Evolutionary conservation across 768 basidiomycete genomes (phyloP).

Genomic region (Termitomyces sp.): DNA sequence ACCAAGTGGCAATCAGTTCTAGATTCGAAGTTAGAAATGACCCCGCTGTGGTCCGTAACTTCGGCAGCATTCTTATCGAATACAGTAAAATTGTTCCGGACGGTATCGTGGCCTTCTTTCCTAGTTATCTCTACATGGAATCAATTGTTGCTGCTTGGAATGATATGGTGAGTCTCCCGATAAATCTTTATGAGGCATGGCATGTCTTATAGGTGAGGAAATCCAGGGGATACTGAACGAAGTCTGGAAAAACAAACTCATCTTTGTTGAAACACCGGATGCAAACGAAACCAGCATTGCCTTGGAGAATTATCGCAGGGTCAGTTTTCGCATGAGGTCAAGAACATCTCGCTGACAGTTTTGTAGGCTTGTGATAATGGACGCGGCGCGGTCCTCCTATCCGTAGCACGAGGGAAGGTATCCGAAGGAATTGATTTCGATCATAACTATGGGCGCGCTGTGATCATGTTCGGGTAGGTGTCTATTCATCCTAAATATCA

Average conservation of each 20-base stretch:
- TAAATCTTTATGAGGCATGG: background rate
- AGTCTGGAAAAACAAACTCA: constrained; percentile 99
- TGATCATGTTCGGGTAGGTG: constrained; percentile 96
- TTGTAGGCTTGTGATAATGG: constrained; percentile 96
- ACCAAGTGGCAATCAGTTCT: constrained; percentile 98
- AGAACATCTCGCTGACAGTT: constrained; percentile 1
- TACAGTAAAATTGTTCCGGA: constrained; percentile 98
- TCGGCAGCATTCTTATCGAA: constrained; percentile 96
- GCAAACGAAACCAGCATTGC: constrained; percentile 99
- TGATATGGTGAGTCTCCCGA: constrained; percentile 78
- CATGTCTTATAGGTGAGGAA: background rate
- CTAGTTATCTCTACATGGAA: constrained; percentile 99
- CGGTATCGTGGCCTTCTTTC: constrained; percentile 98
- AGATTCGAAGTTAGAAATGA: constrained; percentile 99
- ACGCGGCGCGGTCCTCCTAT: constrained; percentile 91
- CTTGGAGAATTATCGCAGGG: constrained; percentile 93
- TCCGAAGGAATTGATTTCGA: constrained; percentile 99
- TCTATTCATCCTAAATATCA: background rate
- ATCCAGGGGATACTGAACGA: constrained; percentile 93
- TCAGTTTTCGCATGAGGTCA: constrained; percentile 27
- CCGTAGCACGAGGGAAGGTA: constrained; percentile 97
- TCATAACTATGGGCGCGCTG: constrained; percentile 97
- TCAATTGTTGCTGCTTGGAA: constrained; percentile 99
- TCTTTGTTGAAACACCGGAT: constrained; percentile 99
- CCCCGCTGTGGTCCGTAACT: constrained; percentile 97